A percentile compares a stretch with the other conserved stretches of the same genome.
Conservation (phyloP, 208 protist species). For the Acanthamoeba sp. region DNA sequence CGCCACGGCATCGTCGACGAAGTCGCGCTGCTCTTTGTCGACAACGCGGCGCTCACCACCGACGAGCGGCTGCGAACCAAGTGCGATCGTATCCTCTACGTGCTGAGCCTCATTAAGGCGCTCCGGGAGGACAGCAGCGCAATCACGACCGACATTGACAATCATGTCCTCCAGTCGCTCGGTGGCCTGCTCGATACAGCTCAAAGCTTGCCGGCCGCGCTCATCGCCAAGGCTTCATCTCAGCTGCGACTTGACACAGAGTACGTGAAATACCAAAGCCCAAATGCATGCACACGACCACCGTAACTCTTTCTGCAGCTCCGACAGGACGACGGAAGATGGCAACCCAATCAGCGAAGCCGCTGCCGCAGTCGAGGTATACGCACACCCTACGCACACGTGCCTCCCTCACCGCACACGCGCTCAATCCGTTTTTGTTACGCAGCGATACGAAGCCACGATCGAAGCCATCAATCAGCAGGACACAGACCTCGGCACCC, state of each 20-base stretch:
- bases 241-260: not conserved
- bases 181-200: not conserved
- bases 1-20: not conserved
- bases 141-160: not conserved
- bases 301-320: not conserved
- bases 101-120: not conserved
- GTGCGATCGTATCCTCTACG: not conserved
- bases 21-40: not conserved
- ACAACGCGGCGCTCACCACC: not conserved
- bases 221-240: not conserved
- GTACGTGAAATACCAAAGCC: not conserved
- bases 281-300: no score
- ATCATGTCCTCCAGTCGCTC: not conserved
- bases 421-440: no score
- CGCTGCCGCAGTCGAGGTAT: not conserved
- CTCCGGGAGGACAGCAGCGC: conserved; percentile 25
- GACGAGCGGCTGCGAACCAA: not conserved
- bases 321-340: not conserved
- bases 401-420: no score
- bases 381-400: no score
- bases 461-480: conserved; percentile 5
- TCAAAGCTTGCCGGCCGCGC: not conserved
- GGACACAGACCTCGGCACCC: not conserved
- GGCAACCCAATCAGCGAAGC: not conserved
- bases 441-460: not conserved